Percentiles rank a stretch among this genome's conserved stretches.
Evolutionary conservation across 2,329 filamentous ascomycete species (phyloP).

Genomic region (Aspergillus flavus): DNA sequence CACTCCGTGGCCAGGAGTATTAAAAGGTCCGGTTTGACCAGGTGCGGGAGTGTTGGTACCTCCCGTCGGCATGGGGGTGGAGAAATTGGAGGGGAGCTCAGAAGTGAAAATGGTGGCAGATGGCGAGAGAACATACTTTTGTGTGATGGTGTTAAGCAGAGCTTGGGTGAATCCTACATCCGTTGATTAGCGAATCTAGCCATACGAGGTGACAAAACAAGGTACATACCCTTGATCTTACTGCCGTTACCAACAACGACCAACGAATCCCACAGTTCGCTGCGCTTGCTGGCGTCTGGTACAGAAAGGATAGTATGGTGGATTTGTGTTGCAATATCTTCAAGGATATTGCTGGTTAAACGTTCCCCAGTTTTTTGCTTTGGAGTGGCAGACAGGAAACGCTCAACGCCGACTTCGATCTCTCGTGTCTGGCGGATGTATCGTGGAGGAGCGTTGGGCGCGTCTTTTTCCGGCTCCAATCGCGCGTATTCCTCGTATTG

Average conservation of each 20-base stretch:
- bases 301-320: conserved; percentile 82
- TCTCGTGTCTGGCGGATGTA: conserved; percentile 57
- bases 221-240: conserved; percentile 57
- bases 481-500: conserved; percentile 62
- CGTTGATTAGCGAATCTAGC: not conserved
- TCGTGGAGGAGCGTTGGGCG: conserved; percentile 51
- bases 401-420: conserved; percentile 64
- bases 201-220: conserved; percentile 13
- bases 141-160: conserved; percentile 74
- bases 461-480: conserved; percentile 56
- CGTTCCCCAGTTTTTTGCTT: conserved; percentile 34
- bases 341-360: conserved; percentile 66
- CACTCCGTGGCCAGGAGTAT: conserved; percentile 64
- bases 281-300: conserved; percentile 80
- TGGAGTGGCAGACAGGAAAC: conserved; percentile 60
- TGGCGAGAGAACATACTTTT: conserved; percentile 87
- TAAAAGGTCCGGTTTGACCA: conserved; percentile 53
- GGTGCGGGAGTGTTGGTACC: conserved; percentile 78
- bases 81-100: conserved; percentile 90
- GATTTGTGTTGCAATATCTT: conserved; percentile 80
- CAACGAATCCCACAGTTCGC: conserved; percentile 86
- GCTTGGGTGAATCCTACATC: conserved; percentile 79
- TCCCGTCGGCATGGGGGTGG: conserved; percentile 86
- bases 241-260: conserved; percentile 90
- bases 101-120: conserved; percentile 97